Conservation (phyloP, 2,329 filamentous ascomycete species). For the Arthrobotrys iridis region DNA sequence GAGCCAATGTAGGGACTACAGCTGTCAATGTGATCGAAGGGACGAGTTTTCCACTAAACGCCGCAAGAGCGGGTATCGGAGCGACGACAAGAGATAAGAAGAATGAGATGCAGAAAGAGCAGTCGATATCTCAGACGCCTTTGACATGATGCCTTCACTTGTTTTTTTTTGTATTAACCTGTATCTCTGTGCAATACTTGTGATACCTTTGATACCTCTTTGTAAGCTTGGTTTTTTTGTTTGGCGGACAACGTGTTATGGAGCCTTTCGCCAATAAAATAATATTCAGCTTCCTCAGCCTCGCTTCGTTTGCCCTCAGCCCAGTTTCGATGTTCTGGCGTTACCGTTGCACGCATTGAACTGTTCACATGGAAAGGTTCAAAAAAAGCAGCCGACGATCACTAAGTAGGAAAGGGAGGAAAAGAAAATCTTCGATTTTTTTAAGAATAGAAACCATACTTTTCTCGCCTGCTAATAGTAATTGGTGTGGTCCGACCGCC, state of each 20-base stretch:
- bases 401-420: no score
- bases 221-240: background rate
- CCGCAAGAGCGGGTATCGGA: constrained; percentile 51
- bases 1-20: constrained; percentile 46
- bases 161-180: background rate
- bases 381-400: no score
- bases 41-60: constrained; percentile 54
- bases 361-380: background rate
- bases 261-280: no score
- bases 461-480: background rate
- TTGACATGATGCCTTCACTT: no score
- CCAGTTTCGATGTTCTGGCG: background rate
- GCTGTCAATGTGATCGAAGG: constrained; percentile 40
- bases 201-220: constrained; percentile 17
- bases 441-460: background rate
- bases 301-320: background rate
- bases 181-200: background rate
- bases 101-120: background rate
- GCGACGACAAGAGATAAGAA: constrained; percentile 41
- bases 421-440: no score
- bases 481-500: no score
- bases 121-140: background rate
- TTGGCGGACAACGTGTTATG: no score
- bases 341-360: background rate
- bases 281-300: no score